phyloP scores from a whole-genome alignment of 345 rosid genomes.

The Eucalyptus leucophloia region DNA sequence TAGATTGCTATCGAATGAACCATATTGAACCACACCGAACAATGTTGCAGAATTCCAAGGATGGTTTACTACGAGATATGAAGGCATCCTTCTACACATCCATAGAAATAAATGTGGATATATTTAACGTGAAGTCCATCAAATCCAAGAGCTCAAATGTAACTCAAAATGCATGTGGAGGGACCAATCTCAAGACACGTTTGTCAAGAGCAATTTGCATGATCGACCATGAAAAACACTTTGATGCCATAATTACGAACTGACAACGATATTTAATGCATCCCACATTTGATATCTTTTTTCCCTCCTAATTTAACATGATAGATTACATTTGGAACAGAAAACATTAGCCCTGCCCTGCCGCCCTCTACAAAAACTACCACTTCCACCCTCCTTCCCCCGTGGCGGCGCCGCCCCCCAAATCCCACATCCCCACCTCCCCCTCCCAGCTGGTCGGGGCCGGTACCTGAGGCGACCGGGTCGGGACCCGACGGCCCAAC shows the following conservation, averaged over 20 bases:
- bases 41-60: neutral
- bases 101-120: neutral
- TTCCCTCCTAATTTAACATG: neutral
- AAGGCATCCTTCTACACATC: neutral
- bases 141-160: neutral
- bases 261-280: rapidly evolving
- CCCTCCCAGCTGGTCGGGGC: rapidly evolving
- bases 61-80: neutral
- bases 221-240: neutral
- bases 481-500: neutral
- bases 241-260: rapidly evolving
- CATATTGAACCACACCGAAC: rapidly evolving
- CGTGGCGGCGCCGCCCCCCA: neutral
- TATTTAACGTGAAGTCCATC: neutral
- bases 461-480: too few species aligned
- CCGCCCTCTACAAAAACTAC: neutral
- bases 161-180: neutral
- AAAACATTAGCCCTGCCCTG: neutral
- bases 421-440: neutral
- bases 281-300: rapidly evolving
- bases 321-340: neutral
- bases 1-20: neutral
- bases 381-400: neutral
- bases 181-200: rapidly evolving
- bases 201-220: neutral